phyloP scores from a whole-genome alignment of 306 rosid species.

The Pterocarpus macrocarpus region DNA sequence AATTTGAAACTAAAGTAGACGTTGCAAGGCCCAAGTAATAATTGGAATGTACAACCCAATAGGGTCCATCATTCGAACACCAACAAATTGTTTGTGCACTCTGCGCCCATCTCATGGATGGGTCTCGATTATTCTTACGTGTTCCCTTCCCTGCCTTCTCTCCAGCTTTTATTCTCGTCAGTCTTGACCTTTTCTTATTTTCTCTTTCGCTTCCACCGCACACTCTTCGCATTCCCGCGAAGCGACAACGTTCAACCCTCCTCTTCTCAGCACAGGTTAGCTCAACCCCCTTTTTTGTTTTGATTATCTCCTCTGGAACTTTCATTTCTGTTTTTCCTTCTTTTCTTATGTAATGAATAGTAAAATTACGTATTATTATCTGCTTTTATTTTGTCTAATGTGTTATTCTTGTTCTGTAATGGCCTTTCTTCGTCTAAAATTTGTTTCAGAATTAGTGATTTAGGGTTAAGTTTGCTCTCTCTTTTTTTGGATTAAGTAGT shows the following conservation, averaged over 20 bases:
- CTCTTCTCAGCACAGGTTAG: slow-evolving; percentile 23
- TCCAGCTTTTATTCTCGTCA: not conserved
- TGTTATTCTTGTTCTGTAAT: not conserved
- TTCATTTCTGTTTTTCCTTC: not conserved
- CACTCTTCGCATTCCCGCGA: too few species aligned
- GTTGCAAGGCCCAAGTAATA: too few species aligned
- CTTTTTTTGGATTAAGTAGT: not conserved
- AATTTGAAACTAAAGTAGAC: too few species aligned
- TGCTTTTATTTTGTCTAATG: not conserved
- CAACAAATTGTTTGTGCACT: too few species aligned
- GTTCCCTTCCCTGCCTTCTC: not conserved
- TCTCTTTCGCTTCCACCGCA: not conserved
- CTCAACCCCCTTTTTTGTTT: not conserved
- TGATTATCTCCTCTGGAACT: not conserved
- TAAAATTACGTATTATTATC: not conserved
- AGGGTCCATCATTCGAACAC: too few species aligned
- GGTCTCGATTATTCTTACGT: not conserved
- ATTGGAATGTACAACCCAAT: too few species aligned
- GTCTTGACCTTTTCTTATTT: not conserved
- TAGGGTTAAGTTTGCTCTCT: not conserved
- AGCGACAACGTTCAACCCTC: not conserved
- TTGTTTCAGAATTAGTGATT: not conserved
- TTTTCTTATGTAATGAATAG: not conserved
- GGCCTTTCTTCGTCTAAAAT: not conserved
- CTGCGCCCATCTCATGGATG: too few species aligned